A percentile compares a stretch with the other conserved stretches of the same genome.
phyloP scores from a whole-genome alignment of 495 filamentous ascomycete genomes.

The Amorphotheca resinae region DNA sequence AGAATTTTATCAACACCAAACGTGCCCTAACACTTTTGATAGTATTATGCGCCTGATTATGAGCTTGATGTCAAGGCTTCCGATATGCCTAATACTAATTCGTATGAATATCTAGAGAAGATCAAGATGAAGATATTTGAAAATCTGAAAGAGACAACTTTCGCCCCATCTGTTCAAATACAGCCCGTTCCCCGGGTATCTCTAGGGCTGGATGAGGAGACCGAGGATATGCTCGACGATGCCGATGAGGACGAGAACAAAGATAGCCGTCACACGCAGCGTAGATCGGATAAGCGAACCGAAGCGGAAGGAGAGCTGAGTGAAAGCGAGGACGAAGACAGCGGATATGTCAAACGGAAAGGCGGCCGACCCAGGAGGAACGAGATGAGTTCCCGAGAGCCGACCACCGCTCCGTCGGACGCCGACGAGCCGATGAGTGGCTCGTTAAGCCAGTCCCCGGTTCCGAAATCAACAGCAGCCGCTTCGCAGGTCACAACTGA shows the following conservation, averaged over 20 bases:
- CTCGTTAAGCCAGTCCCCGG: no score
- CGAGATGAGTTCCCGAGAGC: background rate
- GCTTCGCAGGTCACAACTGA: no score
- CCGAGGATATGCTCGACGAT: constrained; percentile 65
- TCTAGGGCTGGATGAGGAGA: constrained; percentile 55
- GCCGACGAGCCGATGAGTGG: no score
- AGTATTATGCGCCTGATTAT: constrained; percentile 92
- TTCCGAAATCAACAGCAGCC: no score
- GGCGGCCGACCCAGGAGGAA: background rate
- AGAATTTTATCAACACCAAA: background rate
- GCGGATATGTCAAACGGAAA: constrained; percentile 1
- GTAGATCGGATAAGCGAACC: constrained; percentile 66
- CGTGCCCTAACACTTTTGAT: background rate
- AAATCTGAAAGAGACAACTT: constrained; percentile 73
- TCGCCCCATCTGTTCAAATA: constrained; percentile 86
- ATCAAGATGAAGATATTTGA: constrained; percentile 82
- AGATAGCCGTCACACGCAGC: constrained; percentile 68
- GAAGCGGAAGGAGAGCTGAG: constrained; percentile 69
- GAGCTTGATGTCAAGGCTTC: constrained; percentile 84
- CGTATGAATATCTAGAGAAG: constrained; percentile 80
- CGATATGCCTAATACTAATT: constrained; percentile 98
- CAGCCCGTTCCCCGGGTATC: constrained; percentile 71
- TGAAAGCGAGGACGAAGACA: constrained; percentile 76
- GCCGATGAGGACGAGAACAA: constrained; percentile 78
- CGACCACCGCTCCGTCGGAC: no score